These are phyloP conservation scores for Sugiyamaella xylanicola DNA, from an alignment of 1,139 yeast species.

Conservation along the genomic window DNA sequence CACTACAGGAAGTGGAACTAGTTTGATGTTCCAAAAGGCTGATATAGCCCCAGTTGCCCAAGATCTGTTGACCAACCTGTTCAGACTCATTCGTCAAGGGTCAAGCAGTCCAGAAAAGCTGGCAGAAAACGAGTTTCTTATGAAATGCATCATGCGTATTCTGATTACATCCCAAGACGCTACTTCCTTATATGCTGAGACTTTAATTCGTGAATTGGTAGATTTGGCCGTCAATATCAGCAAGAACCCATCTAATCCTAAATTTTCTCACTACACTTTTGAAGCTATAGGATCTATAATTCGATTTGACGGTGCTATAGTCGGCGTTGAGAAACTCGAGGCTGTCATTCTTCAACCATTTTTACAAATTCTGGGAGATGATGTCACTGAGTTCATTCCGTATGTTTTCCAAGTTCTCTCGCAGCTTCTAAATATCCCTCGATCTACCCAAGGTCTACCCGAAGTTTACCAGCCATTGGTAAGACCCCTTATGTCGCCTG, in stretches of 20 bases:
- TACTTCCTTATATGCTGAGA: constrained; percentile 46
- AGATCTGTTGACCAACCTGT: constrained; percentile 62
- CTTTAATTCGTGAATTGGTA: constrained; percentile 61
- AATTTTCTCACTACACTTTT: constrained; percentile 85
- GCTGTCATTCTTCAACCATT: constrained; percentile 66
- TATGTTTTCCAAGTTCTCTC: constrained; percentile 89
- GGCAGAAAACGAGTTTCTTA: constrained; percentile 91
- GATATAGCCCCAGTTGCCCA: constrained; percentile 66
- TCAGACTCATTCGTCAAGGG: constrained; percentile 63
- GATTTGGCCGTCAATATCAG: constrained; percentile 70
- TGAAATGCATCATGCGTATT: constrained; percentile 86
- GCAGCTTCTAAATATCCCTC: constrained; percentile 52
- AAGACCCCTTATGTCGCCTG: constrained; percentile 82
- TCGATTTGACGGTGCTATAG: constrained; percentile 49
- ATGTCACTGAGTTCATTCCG: constrained; percentile 92
- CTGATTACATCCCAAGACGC: constrained; percentile 73
- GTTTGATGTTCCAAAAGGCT: constrained; percentile 59
- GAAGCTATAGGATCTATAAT: constrained; percentile 82
- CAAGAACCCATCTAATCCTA: constrained; percentile 93
- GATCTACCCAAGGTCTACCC: constrained; percentile 50
- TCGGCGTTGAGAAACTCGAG: constrained; percentile 49
- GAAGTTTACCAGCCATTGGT: constrained; percentile 64
- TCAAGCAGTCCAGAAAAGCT: constrained; percentile 79
- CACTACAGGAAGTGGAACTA: background rate
- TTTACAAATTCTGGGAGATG: constrained; percentile 69